These are phyloP conservation scores for Exophiala mesophila DNA, from an alignment of 2,329 filamentous ascomycete species.

Conservation along the genomic window DNA sequence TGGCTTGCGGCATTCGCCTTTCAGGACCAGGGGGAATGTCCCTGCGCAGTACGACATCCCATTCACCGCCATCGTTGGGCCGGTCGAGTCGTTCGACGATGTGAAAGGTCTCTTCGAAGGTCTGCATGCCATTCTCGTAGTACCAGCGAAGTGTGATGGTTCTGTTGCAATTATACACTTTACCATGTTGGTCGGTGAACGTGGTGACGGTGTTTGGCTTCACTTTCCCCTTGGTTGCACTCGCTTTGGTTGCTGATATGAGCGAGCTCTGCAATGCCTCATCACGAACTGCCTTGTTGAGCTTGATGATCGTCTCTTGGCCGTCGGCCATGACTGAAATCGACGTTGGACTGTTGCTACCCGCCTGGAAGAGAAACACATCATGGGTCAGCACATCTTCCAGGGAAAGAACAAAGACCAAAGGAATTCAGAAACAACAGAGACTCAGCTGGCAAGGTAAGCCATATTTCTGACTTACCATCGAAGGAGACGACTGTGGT, in stretches of 20 bases:
- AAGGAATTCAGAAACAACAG: no score
- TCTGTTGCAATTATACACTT: conserved; percentile 8
- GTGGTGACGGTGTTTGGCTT: conserved; percentile 1
- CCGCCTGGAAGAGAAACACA: conserved; percentile 8
- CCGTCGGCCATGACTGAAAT: conserved; percentile 21
- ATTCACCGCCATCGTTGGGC: conserved; percentile 5
- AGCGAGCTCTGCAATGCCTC: conserved; percentile 10
- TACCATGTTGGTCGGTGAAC: conserved; percentile 11
- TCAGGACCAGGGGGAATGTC: conserved; percentile 9
- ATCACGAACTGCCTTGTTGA: conserved; percentile 13
- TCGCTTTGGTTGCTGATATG: conserved; percentile 16
- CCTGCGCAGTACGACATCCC: conserved; percentile 17
- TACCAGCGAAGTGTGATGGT: conserved; percentile 21
- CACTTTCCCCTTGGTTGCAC: conserved; percentile 13
- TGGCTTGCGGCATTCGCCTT: conserved; percentile 1
- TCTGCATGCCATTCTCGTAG: conserved; percentile 20
- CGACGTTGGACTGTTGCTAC: conserved; percentile 8
- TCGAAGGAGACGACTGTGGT: conserved; percentile 9
- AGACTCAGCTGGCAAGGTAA: no score
- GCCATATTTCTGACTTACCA: conserved; percentile 18
- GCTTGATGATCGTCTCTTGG: conserved; percentile 17
- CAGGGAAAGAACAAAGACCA: no score
- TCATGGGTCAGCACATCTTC: no score
- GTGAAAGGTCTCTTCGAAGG: conserved; percentile 21
- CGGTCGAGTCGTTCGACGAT: conserved; percentile 15